Evolutionary conservation across 139 green algal species (phyloP).

Genomic region (Limnomonas spitsbergensis): DNA sequence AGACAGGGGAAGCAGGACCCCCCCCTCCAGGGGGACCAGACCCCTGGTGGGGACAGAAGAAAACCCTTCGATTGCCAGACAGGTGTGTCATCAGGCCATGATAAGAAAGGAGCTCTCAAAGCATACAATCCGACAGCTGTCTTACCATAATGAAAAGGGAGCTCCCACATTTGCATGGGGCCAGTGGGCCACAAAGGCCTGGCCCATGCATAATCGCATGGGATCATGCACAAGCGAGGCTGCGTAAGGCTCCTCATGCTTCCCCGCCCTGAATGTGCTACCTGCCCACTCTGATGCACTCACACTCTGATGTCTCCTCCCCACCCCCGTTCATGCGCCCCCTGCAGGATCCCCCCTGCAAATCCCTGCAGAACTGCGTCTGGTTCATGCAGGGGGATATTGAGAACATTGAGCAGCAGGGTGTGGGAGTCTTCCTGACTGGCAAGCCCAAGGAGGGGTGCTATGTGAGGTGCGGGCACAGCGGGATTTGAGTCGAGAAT

Average conservation of each 20-base stretch:
- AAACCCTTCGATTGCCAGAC: no score
- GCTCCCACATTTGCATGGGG: no score
- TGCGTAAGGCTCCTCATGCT: neutral
- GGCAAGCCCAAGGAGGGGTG: neutral
- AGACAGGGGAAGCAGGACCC: no score
- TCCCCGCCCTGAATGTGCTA: neutral
- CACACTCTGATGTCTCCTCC: neutral
- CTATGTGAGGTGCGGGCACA: neutral
- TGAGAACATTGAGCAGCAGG: neutral
- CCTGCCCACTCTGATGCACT: neutral
- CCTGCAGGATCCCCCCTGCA: neutral
- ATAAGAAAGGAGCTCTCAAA: no score
- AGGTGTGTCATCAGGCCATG: no score
- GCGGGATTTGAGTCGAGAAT: neutral
- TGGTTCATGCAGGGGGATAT: neutral
- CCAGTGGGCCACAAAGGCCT: neutral
- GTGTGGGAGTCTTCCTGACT: neutral
- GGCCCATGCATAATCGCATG: neutral
- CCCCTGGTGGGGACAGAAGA: no score
- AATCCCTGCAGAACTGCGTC: neutral
- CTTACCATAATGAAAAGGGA: no score
- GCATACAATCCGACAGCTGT: no score
- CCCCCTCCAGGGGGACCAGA: no score
- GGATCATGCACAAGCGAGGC: neutral
- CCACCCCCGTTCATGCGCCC: neutral